Conservation (phyloP, 169 alveolate genomes). For the Miamiensis avidus region DNA sequence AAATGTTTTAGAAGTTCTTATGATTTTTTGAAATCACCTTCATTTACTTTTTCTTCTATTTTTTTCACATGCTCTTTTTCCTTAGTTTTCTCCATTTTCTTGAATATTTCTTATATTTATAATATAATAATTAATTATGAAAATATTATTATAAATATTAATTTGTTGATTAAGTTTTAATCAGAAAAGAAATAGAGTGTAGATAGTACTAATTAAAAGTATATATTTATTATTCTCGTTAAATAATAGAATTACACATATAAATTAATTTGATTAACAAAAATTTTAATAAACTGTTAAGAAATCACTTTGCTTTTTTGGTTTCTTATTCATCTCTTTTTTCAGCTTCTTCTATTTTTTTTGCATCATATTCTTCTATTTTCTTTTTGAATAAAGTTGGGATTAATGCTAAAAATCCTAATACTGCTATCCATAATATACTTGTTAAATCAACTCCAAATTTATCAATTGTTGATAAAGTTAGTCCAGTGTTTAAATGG, state of each 20-base stretch:
- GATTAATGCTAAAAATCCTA: conserved; percentile 54
- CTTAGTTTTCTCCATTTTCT: not conserved
- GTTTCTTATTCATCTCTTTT: not conserved
- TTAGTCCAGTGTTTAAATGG: conserved; percentile 66
- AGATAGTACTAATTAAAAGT: no score
- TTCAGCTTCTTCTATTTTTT: conserved; percentile 5
- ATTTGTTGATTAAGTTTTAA: no score
- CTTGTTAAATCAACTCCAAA: conserved; percentile 51
- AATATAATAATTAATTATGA: not conserved
- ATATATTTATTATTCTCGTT: no score
- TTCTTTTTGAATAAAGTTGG: conserved; percentile 64
- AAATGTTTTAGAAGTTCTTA: not conserved
- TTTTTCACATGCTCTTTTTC: not conserved
- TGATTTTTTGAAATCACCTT: not conserved
- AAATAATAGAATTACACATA: no score
- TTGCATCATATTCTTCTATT: conserved; percentile 30
- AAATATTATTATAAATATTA: no score
- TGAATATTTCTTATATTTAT: no score
- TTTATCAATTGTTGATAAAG: conserved; percentile 49
- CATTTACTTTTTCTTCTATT: not conserved
- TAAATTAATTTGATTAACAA: not conserved
- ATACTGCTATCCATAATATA: conserved; percentile 38
- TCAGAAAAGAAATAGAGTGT: no score
- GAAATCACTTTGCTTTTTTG: not conserved
- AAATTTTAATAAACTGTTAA: not conserved